These are phyloP conservation scores for Lathyrus oleraceus DNA, from an alignment of 306 rosid genomes.

Conservation along the genomic window DNA sequence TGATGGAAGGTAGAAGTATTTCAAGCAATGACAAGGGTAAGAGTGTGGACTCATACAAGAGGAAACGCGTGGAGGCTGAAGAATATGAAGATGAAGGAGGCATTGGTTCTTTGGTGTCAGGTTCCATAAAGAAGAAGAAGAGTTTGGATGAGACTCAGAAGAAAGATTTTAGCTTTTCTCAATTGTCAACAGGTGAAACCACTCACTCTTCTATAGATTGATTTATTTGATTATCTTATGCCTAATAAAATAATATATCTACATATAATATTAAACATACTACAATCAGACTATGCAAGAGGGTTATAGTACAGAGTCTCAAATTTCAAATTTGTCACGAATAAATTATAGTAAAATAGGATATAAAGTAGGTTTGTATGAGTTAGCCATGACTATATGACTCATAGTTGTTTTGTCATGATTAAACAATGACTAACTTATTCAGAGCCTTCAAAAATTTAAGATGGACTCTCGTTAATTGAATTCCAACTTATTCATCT, in stretches of 20 bases:
- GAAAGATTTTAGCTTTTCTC: constrained; percentile 47
- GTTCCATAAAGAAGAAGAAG: constrained; percentile 29
- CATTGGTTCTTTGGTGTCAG: constrained; percentile 5
- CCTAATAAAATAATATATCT: background rate
- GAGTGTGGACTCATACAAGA: constrained; percentile 37
- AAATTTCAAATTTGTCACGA: too few species aligned
- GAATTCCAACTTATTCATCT: background rate
- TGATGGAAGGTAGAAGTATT: constrained; percentile 46
- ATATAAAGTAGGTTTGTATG: too few species aligned
- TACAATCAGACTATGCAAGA: too few species aligned
- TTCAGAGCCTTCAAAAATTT: too few species aligned
- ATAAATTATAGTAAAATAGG: too few species aligned
- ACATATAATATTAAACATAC: too few species aligned
- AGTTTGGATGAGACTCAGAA: constrained; percentile 40
- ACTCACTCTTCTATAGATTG: constrained; percentile 5
- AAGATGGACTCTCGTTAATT: background rate
- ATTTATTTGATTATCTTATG: background rate
- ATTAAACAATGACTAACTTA: too few species aligned
- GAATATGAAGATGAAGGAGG: constrained; percentile 36
- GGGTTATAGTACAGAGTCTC: too few species aligned
- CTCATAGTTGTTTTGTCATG: too few species aligned
- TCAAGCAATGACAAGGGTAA: constrained; percentile 40
- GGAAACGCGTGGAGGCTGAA: constrained; percentile 38
- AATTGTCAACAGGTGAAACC: constrained; percentile 50
- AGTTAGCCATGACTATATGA: too few species aligned